phyloP scores from a whole-genome alignment of 1,284 basidiomycete genomes.

The Exsudoporus floridanus region DNA sequence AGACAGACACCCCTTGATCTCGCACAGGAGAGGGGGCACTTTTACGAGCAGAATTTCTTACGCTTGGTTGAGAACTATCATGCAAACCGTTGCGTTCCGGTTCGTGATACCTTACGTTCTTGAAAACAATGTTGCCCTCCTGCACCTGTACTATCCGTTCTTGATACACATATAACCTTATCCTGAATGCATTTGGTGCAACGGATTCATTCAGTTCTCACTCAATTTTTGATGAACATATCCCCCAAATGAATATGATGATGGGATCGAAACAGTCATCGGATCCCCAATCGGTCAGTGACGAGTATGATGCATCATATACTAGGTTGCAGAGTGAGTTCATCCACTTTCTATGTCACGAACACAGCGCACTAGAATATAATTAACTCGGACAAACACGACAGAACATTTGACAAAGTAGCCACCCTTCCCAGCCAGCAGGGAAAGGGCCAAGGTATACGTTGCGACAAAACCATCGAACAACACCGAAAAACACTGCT shows the following conservation, averaged over 20 bases:
- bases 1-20: not conserved
- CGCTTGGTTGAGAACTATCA: not conserved
- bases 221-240: no score
- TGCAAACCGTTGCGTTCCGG: not conserved
- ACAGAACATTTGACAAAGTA: not conserved
- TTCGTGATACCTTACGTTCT: not conserved
- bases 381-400: not conserved
- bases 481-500: not conserved
- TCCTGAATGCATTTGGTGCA: no score
- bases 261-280: no score
- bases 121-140: not conserved
- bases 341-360: not conserved
- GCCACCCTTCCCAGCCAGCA: not conserved
- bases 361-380: not conserved
- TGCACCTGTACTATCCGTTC: not conserved
- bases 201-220: no score
- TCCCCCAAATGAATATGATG: no score
- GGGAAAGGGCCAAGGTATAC: not conserved
- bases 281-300: no score
- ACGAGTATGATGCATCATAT: no score
- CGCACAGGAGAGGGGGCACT: constrained; percentile 1
- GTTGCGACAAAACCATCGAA: not conserved
- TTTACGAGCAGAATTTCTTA: not conserved
- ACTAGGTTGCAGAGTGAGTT: no score
- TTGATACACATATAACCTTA: not conserved